A percentile compares a stretch with the other conserved stretches of the same genome.
These are phyloP conservation scores for Astragalus glycyphyllos DNA, from an alignment of 306 rosid species.

Conservation along the genomic window DNA sequence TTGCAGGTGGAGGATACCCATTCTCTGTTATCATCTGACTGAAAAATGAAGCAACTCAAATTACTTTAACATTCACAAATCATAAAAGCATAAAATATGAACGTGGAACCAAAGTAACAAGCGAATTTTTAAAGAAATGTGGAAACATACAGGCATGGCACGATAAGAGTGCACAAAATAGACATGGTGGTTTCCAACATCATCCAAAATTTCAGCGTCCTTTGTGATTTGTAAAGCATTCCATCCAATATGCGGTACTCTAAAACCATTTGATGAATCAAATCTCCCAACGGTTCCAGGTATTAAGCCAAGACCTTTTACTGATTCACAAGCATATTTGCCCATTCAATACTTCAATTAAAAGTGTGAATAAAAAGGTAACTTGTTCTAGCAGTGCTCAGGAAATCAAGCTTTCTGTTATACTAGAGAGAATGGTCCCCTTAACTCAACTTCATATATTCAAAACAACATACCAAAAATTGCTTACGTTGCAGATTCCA, in stretches of 20 bases:
- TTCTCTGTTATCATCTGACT: constrained; percentile 89
- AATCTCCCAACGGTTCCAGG: constrained; percentile 93
- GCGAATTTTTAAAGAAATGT: constrained; percentile 26
- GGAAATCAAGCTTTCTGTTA: constrained; percentile 31
- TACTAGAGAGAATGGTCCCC: neutral
- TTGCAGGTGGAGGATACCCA: constrained; percentile 93
- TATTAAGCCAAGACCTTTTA: constrained; percentile 91
- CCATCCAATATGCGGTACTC: constrained; percentile 99
- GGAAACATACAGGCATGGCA: constrained; percentile 74
- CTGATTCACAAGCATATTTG: constrained; percentile 58
- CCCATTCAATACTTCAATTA: constrained; percentile 35
- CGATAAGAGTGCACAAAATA: constrained; percentile 96
- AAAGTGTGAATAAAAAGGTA: neutral
- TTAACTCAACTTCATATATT: neutral
- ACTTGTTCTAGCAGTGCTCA: constrained; percentile 7
- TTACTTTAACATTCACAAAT: constrained; percentile 34
- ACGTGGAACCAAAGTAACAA: constrained; percentile 27
- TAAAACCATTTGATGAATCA: constrained; percentile 86
- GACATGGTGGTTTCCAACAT: constrained; percentile 78
- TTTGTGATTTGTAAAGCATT: constrained; percentile 72
- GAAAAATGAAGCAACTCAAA: constrained; percentile 23
- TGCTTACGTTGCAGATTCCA: constrained; percentile 17
- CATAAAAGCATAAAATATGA: constrained; percentile 12
- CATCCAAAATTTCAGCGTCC: constrained; percentile 85
- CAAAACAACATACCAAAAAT: constrained; percentile 23